Base-by-base conservation (phyloP, 2,329 filamentous ascomycete genomes). In the Cephalotrichum gorgonifer region DNA sequence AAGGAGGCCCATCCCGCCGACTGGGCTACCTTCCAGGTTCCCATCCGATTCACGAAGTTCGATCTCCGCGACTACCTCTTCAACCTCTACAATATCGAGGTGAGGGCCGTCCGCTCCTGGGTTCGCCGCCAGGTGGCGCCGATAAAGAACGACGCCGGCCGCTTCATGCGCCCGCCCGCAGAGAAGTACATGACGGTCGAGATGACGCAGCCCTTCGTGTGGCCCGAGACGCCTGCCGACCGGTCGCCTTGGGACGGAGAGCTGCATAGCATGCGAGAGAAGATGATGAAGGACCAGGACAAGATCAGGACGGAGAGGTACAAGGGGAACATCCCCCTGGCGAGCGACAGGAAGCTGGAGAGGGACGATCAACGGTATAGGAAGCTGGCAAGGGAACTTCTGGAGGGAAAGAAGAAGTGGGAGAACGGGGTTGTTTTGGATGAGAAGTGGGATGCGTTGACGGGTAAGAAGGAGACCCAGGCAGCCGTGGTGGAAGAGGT, bases 111-210 rank as follows among this genome's bases (percentile, higher is more conserved):
- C 53, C 86, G 91, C 53, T 89, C 86, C 48, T 91, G 80, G 61
- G 53, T 54, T 6, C 46, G 51, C 42, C 47, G 47, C 27, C 48
- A 48, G 7, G 45, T 43, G 63, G 78, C 64, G 52, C 66, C 68
- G 15, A 75, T 76, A 50, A 77, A 78, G 31, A 76, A 76, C 50
- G 77, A 66, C 57, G 64, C 64, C 62, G 62, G 61, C 64, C 52
- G 54, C 59, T 72, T 66, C 59, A 74, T 76, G 52, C 79, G 91
- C 23, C 85, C 86, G 25, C 74, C 78, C 54, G 72, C 81, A 45
- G 76, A 83, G 60, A 98, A 98, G 78, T 86, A 83, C 66, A 98
- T 98, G 93, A 95, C 86, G 39, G 88, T 94, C 42, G 87, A 96
- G 73, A 78, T 98, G 71, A 79, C 76, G 53, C 72, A 83, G 71